Percentiles rank a stretch among this genome's conserved stretches.
These are phyloP conservation scores for Pleurotus platypus DNA, from an alignment of 768 basidiomycete genomes.

Conservation along the genomic window DNA sequence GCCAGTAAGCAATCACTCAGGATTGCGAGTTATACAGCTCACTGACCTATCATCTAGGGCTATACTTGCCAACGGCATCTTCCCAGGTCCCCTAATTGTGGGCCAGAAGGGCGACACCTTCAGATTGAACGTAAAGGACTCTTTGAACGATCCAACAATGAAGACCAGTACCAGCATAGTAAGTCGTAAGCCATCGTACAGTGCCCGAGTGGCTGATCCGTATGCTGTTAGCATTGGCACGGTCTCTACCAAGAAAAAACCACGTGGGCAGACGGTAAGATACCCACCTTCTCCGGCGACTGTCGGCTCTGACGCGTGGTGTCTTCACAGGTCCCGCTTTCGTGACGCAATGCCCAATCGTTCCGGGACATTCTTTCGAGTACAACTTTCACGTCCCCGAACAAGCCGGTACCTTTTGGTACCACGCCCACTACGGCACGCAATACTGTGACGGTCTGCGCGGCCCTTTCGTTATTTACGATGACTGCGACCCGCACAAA, in stretches of 20 bases:
- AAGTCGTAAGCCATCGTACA: constrained; percentile 11
- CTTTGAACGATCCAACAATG: constrained; percentile 1
- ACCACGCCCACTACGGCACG: constrained; percentile 29
- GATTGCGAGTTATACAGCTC: not conserved
- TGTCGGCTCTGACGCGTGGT: not conserved
- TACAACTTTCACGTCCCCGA: constrained; percentile 26
- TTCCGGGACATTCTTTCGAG: constrained; percentile 24
- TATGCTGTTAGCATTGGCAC: constrained; percentile 26
- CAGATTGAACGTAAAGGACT: constrained; percentile 3
- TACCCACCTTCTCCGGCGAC: not conserved
- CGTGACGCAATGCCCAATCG: constrained; percentile 32
- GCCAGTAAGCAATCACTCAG: constrained; percentile 2
- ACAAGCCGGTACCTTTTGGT: constrained; percentile 27
- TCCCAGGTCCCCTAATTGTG: constrained; percentile 31
- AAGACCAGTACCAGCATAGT: constrained; percentile 27
- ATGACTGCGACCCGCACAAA: constrained; percentile 27
- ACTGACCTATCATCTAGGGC: constrained; percentile 22
- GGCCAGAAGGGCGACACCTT: constrained; percentile 33
- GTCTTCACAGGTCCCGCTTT: not conserved
- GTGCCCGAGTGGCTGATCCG: not conserved
- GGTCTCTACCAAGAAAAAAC: constrained; percentile 29
- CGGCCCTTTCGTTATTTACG: constrained; percentile 36
- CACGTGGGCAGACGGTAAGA: constrained; percentile 29
- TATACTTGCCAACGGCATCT: constrained; percentile 35
- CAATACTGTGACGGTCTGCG: constrained; percentile 46